These are phyloP conservation scores for Saprolegnia diclina DNA, from an alignment of 352 stramenopile species.

Conservation along the genomic window DNA sequence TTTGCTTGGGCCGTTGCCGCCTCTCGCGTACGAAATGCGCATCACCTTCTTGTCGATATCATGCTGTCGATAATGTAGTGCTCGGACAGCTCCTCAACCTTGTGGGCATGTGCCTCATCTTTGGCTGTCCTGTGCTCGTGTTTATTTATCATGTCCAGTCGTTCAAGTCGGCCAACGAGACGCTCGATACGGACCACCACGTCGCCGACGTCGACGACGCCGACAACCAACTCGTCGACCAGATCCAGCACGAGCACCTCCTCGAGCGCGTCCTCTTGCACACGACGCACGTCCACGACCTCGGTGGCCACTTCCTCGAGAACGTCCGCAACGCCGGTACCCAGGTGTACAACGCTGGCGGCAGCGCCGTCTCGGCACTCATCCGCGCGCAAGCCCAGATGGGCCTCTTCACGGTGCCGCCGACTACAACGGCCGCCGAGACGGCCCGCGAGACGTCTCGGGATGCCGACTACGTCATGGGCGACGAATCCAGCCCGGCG, in stretches of 20 bases:
- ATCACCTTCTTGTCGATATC: not conserved
- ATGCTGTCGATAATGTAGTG: not conserved
- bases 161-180: not conserved
- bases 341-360: not conserved
- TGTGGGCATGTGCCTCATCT: slow-evolving; percentile 4
- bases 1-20: slow-evolving; percentile 5
- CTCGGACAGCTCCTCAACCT: not conserved
- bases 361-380: not conserved
- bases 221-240: slow-evolving; percentile 7
- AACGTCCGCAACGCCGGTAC: not conserved
- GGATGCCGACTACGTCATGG: not conserved
- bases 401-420: not conserved
- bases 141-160: slow-evolving; percentile 14
- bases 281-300: not conserved
- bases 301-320: too few relatives aligned
- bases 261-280: slow-evolving; percentile 11
- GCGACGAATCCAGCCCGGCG: not conserved
- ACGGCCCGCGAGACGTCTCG: not conserved
- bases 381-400: not conserved
- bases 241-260: slow-evolving; percentile 9
- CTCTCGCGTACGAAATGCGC: slow-evolving; percentile 12
- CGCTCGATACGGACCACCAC: not conserved
- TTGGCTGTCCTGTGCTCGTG: slow-evolving; percentile 8
- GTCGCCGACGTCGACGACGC: not conserved
- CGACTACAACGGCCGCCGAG: not conserved